Conservation (phyloP, 176 grass and related monocot genomes). For the Secale cereale region DNA sequence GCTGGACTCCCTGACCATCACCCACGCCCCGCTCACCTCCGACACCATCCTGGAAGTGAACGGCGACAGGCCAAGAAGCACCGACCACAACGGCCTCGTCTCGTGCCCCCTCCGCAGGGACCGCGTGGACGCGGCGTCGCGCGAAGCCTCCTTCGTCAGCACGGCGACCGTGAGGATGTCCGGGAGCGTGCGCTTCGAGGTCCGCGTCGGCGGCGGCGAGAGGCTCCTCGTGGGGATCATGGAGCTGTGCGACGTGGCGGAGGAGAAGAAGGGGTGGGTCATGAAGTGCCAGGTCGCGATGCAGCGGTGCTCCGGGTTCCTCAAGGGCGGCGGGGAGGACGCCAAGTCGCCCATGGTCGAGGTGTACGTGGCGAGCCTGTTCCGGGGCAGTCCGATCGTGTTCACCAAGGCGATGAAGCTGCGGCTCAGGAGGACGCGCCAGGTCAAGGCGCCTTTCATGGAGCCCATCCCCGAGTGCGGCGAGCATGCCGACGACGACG, state of each 20-base stretch:
- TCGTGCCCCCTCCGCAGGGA: constrained; percentile 48
- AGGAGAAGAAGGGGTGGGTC: constrained; percentile 38
- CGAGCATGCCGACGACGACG: constrained; percentile 30
- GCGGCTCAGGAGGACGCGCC: constrained; percentile 26
- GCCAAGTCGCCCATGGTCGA: constrained; percentile 32
- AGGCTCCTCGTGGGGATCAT: constrained; percentile 56
- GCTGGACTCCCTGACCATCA: constrained; percentile 43
- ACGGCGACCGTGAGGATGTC: constrained; percentile 52
- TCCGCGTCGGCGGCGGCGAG: constrained; percentile 38
- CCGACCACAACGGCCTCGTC: constrained; percentile 16
- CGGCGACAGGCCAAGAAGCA: constrained; percentile 11
- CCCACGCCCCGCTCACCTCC: constrained; percentile 56
- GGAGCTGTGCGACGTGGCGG: constrained; percentile 34
- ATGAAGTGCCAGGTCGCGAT: constrained; percentile 50
- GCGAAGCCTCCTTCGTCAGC: constrained; percentile 61
- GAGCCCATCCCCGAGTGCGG: constrained; percentile 59
- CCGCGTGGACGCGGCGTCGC: constrained; percentile 26
- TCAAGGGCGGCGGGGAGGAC: constrained; percentile 14
- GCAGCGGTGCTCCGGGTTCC: constrained; percentile 31
- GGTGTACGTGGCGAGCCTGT: constrained; percentile 75
- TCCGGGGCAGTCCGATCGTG: constrained; percentile 53
- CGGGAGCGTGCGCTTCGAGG: constrained; percentile 72
- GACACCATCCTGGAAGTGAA: constrained; percentile 49
- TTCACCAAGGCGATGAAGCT: constrained; percentile 64
- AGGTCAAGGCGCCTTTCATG: constrained; percentile 29